Evolutionary conservation across 2,329 filamentous ascomycete genomes (phyloP).

Genomic region (Dactylellina parvicollis): DNA sequence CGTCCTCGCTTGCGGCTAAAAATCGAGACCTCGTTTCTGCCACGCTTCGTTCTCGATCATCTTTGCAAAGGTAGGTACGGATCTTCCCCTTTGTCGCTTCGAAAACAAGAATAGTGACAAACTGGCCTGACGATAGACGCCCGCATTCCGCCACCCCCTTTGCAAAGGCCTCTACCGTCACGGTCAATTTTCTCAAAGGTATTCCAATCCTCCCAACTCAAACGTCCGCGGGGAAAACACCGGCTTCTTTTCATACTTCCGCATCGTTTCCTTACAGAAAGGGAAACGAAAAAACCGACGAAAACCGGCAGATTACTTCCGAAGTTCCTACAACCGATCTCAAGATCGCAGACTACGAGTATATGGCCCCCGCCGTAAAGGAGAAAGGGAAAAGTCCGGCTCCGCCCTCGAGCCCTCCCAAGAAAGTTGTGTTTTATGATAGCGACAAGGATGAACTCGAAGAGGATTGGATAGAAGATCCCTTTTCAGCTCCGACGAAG

Average conservation of each 20-base stretch:
- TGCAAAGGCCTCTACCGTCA: not conserved
- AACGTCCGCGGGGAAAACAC: not conserved
- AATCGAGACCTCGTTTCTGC: not conserved
- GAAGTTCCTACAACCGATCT: not conserved
- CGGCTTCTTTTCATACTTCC: not conserved
- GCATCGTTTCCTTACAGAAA: not conserved
- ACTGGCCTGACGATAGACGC: not conserved
- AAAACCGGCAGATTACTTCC: not conserved
- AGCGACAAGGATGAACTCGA: not conserved
- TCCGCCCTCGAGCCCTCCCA: not conserved
- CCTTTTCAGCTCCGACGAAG: not conserved
- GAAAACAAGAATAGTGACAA: not conserved
- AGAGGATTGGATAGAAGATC: not conserved
- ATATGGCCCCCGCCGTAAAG: not conserved
- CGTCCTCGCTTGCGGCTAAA: conserved; percentile 29
- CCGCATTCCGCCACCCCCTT: not conserved
- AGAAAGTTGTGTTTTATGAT: not conserved
- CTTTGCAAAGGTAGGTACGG: not conserved
- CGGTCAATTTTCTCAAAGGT: conserved; percentile 22
- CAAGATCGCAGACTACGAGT: not conserved
- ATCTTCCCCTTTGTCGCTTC: not conserved
- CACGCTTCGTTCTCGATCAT: not conserved
- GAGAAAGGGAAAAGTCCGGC: not conserved
- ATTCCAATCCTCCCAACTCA: not conserved
- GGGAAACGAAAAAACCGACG: not conserved